Conservation (phyloP, 768 basidiomycete genomes). For the Crepidotus variabilis region DNA sequence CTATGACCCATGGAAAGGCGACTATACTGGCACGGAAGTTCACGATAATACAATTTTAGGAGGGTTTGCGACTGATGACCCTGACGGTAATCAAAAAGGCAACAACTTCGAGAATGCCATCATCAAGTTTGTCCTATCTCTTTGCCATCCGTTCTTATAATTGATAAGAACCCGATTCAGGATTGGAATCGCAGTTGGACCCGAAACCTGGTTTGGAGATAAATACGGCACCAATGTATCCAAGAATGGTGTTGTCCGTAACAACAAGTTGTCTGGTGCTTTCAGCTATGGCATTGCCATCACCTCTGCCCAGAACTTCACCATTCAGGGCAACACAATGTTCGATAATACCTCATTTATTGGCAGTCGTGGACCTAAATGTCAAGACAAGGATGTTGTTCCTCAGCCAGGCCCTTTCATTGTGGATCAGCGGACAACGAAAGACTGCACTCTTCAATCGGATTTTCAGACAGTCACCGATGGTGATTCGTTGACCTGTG, state of each 20-base stretch:
- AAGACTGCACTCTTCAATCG: slow-evolving; percentile 41
- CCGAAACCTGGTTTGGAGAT: slow-evolving; percentile 71
- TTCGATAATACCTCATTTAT: slow-evolving; percentile 74
- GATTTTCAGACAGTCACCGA: slow-evolving; percentile 50
- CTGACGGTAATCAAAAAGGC: slow-evolving; percentile 42
- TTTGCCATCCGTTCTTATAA: not conserved
- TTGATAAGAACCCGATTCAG: slow-evolving; percentile 27
- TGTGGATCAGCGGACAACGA: slow-evolving; percentile 40
- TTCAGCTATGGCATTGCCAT: slow-evolving; percentile 75
- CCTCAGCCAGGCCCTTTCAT: slow-evolving; percentile 62
- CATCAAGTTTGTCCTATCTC: slow-evolving; percentile 54
- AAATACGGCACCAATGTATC: slow-evolving; percentile 48
- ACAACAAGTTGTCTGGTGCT: slow-evolving; percentile 61
- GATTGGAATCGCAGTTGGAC: slow-evolving; percentile 79
- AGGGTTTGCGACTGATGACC: slow-evolving; percentile 55
- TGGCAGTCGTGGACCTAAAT: slow-evolving; percentile 64
- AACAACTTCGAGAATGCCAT: slow-evolving; percentile 56
- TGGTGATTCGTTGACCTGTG: slow-evolving; percentile 60
- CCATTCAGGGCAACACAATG: slow-evolving; percentile 56
- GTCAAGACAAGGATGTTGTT: slow-evolving; percentile 42
- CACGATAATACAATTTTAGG: slow-evolving; percentile 65
- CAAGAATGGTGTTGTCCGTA: slow-evolving; percentile 46
- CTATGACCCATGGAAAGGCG: slow-evolving; percentile 60
- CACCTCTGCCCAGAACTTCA: slow-evolving; percentile 62
- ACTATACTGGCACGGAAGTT: slow-evolving; percentile 63